Evolutionary conservation across 495 filamentous ascomycete genomes (phyloP).

Genomic region (Lepraria neglecta): DNA sequence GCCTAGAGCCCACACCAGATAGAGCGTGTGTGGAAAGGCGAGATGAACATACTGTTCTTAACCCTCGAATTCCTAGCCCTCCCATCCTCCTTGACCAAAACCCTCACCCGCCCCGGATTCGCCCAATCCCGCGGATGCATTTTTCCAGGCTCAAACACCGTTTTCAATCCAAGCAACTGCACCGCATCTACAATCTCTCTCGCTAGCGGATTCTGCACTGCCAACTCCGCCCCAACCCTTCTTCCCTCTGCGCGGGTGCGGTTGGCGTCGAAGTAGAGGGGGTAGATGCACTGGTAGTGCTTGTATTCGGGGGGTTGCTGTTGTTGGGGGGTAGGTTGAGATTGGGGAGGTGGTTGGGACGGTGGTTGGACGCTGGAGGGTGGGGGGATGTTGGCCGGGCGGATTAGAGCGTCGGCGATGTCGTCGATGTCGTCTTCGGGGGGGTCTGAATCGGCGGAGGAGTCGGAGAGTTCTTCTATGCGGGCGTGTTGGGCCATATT

Average conservation of each 20-base stretch:
- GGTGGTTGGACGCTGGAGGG: conserved; percentile 33
- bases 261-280: conserved; percentile 80
- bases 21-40: too few species aligned
- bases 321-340: conserved; percentile 31
- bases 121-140: conserved; percentile 95
- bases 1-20: too few species aligned
- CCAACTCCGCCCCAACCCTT: conserved; percentile 61
- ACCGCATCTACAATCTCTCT: conserved; percentile 84
- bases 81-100: conserved; percentile 58
- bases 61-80: conserved; percentile 48
- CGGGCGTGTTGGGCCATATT: conserved; percentile 47
- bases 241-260: conserved; percentile 73
- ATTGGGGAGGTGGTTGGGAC: conserved; percentile 38
- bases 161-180: conserved; percentile 61
- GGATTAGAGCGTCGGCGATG: conserved; percentile 40
- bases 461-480: conserved; percentile 83
- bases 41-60: conserved; percentile 64
- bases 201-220: conserved; percentile 80
- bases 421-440: conserved; percentile 52
- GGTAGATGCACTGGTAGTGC: conserved; percentile 83
- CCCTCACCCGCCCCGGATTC: conserved; percentile 84
- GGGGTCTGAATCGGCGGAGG: conserved; percentile 57
- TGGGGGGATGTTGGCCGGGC: conserved; percentile 33
- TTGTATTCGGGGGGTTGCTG: conserved; percentile 47
- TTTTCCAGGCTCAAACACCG: conserved; percentile 85